Conservation (phyloP, 1,139 yeast genomes). For the Arxiozyma telluris region DNA sequence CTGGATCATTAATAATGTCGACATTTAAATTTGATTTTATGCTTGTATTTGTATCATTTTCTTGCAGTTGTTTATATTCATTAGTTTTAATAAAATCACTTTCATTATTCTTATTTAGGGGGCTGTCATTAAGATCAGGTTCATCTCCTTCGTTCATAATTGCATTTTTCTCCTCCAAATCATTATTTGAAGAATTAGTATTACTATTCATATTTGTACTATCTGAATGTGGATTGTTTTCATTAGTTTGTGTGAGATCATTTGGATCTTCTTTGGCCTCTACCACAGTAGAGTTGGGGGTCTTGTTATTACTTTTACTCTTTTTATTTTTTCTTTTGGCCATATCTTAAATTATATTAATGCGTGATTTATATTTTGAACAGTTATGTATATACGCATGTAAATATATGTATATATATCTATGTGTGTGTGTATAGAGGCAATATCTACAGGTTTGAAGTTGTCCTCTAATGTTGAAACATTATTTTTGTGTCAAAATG, state of each 20-base stretch:
- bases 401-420: neutral
- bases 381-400: neutral
- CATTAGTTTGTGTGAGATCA: neutral
- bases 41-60: too few relatives aligned
- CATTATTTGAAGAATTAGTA: neutral
- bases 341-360: neutral
- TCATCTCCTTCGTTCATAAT: neutral
- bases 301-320: conserved; percentile 2
- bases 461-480: too few relatives aligned
- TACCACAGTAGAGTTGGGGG: neutral
- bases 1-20: too few relatives aligned
- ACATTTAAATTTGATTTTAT: too few relatives aligned
- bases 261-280: neutral
- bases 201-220: neutral
- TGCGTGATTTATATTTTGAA: too few relatives aligned
- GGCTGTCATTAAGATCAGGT: neutral
- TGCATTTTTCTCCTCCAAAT: neutral
- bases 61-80: too few relatives aligned
- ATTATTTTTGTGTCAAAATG: too few relatives aligned
- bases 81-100: too few relatives aligned
- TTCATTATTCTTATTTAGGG: neutral
- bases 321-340: conserved; percentile 5
- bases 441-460: too few relatives aligned
- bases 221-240: too few relatives aligned
- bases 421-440: neutral